Conservation (phyloP, 441 rosid species). For the Syzygium syzygioides region DNA sequence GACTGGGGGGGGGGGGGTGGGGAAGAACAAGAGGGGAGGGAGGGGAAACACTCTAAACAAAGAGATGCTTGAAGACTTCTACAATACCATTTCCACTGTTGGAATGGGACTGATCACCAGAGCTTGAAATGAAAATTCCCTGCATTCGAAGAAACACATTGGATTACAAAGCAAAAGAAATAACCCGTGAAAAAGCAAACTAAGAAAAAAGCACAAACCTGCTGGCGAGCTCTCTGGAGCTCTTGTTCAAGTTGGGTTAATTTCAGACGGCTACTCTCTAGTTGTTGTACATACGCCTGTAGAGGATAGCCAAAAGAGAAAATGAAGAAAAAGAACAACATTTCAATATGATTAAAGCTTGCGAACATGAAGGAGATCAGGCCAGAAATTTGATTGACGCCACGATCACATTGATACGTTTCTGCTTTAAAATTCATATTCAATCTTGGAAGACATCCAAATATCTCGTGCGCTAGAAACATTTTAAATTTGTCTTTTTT, state of each 20-base stretch:
- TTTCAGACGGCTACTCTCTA: constrained; percentile 82
- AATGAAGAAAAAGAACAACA: not conserved
- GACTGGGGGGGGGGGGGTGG: not conserved
- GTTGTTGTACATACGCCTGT: constrained; percentile 87
- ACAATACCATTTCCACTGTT: constrained; percentile 73
- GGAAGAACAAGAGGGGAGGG: not conserved
- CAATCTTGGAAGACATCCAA: not conserved
- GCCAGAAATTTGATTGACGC: not conserved
- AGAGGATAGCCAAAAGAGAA: not conserved
- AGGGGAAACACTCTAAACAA: not conserved
- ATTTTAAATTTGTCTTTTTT: not conserved
- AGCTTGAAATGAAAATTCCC: constrained; percentile 82
- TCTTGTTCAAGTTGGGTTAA: constrained; percentile 84
- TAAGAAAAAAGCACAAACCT: constrained; percentile 32
- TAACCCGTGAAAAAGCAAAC: not conserved
- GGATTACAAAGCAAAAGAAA: not conserved
- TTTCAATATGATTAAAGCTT: not conserved
- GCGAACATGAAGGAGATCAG: not conserved
- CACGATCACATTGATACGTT: not conserved
- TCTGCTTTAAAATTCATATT: not conserved
- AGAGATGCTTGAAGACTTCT: not conserved
- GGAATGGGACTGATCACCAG: constrained; percentile 85
- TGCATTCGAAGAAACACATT: constrained; percentile 14
- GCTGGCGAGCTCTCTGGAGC: constrained; percentile 88
- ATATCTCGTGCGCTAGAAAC: not conserved